Base-by-base conservation (phyloP, 129 eudicot species). In the Flaveria trinervia region DNA sequence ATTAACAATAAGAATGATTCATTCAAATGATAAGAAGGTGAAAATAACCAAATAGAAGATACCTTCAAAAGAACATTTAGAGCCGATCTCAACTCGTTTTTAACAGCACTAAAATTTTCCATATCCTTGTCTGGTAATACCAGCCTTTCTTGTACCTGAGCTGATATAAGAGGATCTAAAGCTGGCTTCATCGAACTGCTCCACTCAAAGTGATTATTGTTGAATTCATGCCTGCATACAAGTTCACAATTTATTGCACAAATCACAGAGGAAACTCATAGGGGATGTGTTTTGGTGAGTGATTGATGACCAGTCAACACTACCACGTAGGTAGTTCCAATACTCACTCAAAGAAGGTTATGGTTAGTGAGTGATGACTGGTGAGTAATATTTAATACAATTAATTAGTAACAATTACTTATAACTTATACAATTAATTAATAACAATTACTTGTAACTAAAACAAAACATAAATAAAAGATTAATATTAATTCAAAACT, bases 181-280 rank as follows among this genome's bases (percentile, higher is more conserved):
- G 81, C 71, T 55, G 96, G 98, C 80, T 88, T 93, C 76, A 61
- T 84, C 0, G 87, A 78, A 51, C 62, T 73, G 48, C 90, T 84
- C 98, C 98, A 93, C 60, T 90, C 93, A 13, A 68, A 76, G 80
- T 93, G 98, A 76, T 86, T 93, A 77, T 89, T 76, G 54, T 79
- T 90, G 72, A 93, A 93, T 66, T 93, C 97, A 77, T 93, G 84
- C 68, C 98, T 93, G 90, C 52, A 70, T 82, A 3, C 54, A 77
- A 76, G 70, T 65, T 51, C 43, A 18, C 10, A n/a, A 62, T 28
- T 49, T 20, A 61, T 18, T 43, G 49, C 11, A 70, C 25, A 46
- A 78, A 70, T 77, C 28, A 13, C 50, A 23, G 57, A 75, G 57
- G 65, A 25, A 71, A 20, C 51, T 25, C 33, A 6, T 4, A 36